Evolutionary conservation across 2,329 filamentous ascomycete species (phyloP), one percentile per base, ranked within the genome.

Genomic region (Epichloe gansuensis): DNA sequence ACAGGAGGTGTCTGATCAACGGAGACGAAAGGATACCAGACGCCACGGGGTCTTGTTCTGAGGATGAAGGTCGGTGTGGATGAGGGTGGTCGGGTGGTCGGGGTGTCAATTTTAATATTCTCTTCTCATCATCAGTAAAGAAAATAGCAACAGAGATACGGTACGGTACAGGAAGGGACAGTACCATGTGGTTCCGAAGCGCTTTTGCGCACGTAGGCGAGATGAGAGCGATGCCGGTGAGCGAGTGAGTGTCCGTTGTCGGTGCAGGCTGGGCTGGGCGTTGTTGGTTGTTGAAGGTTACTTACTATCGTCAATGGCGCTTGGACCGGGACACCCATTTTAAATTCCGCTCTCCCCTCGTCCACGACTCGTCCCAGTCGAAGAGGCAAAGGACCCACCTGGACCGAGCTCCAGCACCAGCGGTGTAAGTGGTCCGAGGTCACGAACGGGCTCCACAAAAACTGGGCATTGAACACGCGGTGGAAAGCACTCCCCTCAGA

Each of bases 201-300:
- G 39, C 7, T 41, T 41, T 41, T 11, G 7, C 21, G 23, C 44
- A n/a, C 13, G 2, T 46, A 23, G 23, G 31, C 44, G 44, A 46
- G 44, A 46, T 46, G 28, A 46, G 43, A 25, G 5, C 3, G 8
- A n/a, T 31, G 28, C 28, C 28, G 9, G 28, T 31, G 3, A 9
- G 28, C 28, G 28, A 31, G 28, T 31, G 28, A 31, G 28, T 9
- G 8, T 9, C 28, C 28, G 28, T 31, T 9, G 25, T 25, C 25
- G 25, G 25, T 25, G 25, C 25, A 25, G 28, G 28, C 28, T 31
- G 2, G 28, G n/a, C 41, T 21, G 42, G 42, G 31, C 48, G 51
- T 34, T 52, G 51, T 52, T 52, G 51, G 51, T 48, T 43, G 51
- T 48, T 52, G 51, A 52, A 52, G 46, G 51, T 52, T 47, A 21